A percentile compares a stretch with the other conserved stretches of the same genome.
These are phyloP conservation scores for Candida maris DNA, from an alignment of 805 yeast species.

Conservation along the genomic window DNA sequence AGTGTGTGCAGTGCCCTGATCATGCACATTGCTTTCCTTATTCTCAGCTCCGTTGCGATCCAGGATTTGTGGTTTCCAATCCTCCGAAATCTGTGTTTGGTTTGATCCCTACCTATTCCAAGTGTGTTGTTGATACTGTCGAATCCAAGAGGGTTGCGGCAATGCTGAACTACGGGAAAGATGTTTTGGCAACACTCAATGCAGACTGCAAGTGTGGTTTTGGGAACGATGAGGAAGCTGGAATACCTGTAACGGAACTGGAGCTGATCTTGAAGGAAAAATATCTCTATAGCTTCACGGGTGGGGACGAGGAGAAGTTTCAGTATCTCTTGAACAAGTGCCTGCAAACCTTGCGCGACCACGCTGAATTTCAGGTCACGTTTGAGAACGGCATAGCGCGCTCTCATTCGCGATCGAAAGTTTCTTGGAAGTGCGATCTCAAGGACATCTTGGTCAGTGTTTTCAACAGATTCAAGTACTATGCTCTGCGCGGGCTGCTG, in stretches of 20 bases:
- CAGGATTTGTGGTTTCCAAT: conserved; percentile 53
- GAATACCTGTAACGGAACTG: conserved; percentile 60
- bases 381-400: conserved; percentile 19
- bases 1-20: conserved; percentile 76
- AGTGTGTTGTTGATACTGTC: conserved; percentile 74
- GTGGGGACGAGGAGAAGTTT: conserved; percentile 17
- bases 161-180: conserved; percentile 62
- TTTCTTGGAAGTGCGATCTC: conserved; percentile 27
- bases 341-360: conserved; percentile 8
- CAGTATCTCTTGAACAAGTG: conserved; percentile 28
- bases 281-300: conserved; percentile 25
- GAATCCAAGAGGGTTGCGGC: conserved; percentile 66
- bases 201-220: conserved; percentile 48
- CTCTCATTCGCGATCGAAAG: conserved; percentile 26
- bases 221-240: conserved; percentile 31
- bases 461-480: conserved; percentile 21
- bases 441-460: conserved; percentile 21
- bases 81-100: conserved; percentile 59
- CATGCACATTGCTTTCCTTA: conserved; percentile 73
- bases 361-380: conserved; percentile 20
- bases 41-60: conserved; percentile 64
- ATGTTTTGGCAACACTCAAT: conserved; percentile 64
- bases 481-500: conserved; percentile 13
- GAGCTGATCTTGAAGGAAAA: conserved; percentile 52
- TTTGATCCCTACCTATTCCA: conserved; percentile 55